Evolutionary conservation across 202 grass and related monocot genomes (phyloP).

Genomic region (Setaria italica): DNA sequence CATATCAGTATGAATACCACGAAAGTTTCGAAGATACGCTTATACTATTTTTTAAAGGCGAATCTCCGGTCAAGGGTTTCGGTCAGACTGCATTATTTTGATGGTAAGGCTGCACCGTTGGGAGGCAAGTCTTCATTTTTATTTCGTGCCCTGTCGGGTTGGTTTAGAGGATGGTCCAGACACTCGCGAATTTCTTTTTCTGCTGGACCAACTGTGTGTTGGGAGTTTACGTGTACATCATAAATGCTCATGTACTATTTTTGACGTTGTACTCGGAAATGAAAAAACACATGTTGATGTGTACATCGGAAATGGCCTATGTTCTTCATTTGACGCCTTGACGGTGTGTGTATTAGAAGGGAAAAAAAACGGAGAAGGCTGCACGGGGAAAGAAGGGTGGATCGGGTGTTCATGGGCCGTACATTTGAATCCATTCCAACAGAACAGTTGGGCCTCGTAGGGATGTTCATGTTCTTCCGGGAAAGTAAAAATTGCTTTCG

Average conservation of each 20-base stretch:
- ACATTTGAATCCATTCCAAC: background rate
- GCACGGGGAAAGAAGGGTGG: background rate
- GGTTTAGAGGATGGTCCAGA: background rate
- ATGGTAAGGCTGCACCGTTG: slow-evolving; percentile 7
- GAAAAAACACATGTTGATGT: no score
- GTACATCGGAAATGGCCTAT: background rate
- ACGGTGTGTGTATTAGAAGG: background rate
- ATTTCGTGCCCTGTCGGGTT: slow-evolving; percentile 25
- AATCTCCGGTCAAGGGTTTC: slow-evolving; percentile 31
- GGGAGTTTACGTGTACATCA: background rate
- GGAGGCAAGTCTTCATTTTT: slow-evolving; percentile 31
- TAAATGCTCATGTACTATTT: background rate
- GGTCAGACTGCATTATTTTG: slow-evolving; percentile 46
- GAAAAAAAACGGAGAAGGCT: background rate
- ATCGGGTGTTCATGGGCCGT: background rate
- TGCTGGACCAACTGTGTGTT: background rate
- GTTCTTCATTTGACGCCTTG: background rate
- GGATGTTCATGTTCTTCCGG: background rate
- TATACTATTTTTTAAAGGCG: background rate
- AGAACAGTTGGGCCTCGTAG: background rate
- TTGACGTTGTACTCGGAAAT: background rate
- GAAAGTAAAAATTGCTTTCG: background rate
- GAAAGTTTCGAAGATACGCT: slow-evolving; percentile 4
- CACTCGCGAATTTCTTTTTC: background rate
- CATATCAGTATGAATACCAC: background rate